phyloP scores from a whole-genome alignment of 805 yeast species.

The Hagleromyces aurorensis region DNA sequence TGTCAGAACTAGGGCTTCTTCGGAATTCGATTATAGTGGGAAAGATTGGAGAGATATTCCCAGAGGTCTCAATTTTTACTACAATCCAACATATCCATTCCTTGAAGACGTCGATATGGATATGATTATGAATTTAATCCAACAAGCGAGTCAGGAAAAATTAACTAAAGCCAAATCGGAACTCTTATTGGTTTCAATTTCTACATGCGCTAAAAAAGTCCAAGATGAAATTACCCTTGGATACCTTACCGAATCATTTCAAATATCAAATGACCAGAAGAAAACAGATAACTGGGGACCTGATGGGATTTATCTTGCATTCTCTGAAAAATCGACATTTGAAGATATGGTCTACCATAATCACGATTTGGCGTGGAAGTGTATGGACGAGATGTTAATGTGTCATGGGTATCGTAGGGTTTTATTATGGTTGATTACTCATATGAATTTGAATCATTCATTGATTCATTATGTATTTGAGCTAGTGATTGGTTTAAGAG shows the following conservation, averaged over 20 bases:
- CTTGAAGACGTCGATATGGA: slow-evolving; percentile 11
- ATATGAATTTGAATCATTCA: slow-evolving; percentile 46
- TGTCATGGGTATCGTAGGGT: slow-evolving; percentile 55
- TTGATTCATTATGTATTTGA: slow-evolving; percentile 58
- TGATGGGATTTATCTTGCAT: slow-evolving; percentile 42
- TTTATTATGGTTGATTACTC: slow-evolving; percentile 61
- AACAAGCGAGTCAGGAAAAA: slow-evolving; percentile 14
- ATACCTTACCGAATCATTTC: slow-evolving; percentile 7
- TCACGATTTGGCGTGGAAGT: slow-evolving; percentile 43
- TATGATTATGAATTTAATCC: slow-evolving; percentile 9
- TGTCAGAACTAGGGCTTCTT: slow-evolving; percentile 29
- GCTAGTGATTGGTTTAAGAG: slow-evolving; percentile 49
- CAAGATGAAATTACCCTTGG: slow-evolving; percentile 29
- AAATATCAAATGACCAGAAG: slow-evolving; percentile 6
- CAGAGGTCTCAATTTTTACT: slow-evolving; percentile 44
- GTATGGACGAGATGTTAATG: slow-evolving; percentile 68
- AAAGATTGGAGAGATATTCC: slow-evolving; percentile 70
- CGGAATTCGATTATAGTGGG: slow-evolving; percentile 52
- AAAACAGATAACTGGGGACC: slow-evolving; percentile 32
- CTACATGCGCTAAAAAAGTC: slow-evolving; percentile 43
- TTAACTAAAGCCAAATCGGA: slow-evolving; percentile 13
- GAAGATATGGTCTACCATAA: slow-evolving; percentile 46
- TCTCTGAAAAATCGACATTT: slow-evolving; percentile 40
- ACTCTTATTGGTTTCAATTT: slow-evolving; percentile 34
- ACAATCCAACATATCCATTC: slow-evolving; percentile 22